A percentile compares a stretch with the other conserved stretches of the same genome.
phyloP scores from a whole-genome alignment of 2,329 filamentous ascomycete species.

The Monilinia fructigena region DNA sequence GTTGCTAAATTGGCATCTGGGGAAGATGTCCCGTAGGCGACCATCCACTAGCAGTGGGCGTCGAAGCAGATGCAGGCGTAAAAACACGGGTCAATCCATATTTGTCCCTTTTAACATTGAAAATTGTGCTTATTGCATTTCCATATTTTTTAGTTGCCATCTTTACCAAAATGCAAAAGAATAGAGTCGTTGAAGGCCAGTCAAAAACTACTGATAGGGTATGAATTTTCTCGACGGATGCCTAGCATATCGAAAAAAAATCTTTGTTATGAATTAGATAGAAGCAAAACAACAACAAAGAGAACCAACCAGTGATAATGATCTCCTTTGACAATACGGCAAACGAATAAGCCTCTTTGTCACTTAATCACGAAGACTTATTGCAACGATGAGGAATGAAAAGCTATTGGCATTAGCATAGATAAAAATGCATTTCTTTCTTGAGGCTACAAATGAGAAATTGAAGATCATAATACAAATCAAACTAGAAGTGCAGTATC shows the following conservation, averaged over 20 bases:
- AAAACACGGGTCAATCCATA: not conserved
- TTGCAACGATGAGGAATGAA: not conserved
- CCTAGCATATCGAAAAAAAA: not conserved
- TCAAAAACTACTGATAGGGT: not conserved
- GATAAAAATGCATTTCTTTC: not conserved
- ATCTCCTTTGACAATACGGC: not conserved
- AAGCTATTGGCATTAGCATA: not conserved
- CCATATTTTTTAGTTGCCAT: not conserved
- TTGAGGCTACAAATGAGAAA: not conserved
- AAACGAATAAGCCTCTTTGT: not conserved
- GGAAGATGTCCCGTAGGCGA: conserved; percentile 12
- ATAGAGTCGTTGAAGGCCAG: not conserved
- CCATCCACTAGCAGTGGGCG: not conserved
- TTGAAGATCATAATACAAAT: not conserved
- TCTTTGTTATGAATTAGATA: not conserved
- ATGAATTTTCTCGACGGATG: not conserved
- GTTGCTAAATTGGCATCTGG: not conserved
- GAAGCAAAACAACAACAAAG: conserved; percentile 2
- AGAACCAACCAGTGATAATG: not conserved
- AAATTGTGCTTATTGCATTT: conserved; percentile 1
- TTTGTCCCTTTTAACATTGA: not conserved
- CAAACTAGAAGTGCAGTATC: not conserved
- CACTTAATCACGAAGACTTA: not conserved
- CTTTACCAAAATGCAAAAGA: not conserved
- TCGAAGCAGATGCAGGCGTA: not conserved